Evolutionary conservation across 2,329 filamentous ascomycete species (phyloP).

Genomic region (Aspergillus ibericus): DNA sequence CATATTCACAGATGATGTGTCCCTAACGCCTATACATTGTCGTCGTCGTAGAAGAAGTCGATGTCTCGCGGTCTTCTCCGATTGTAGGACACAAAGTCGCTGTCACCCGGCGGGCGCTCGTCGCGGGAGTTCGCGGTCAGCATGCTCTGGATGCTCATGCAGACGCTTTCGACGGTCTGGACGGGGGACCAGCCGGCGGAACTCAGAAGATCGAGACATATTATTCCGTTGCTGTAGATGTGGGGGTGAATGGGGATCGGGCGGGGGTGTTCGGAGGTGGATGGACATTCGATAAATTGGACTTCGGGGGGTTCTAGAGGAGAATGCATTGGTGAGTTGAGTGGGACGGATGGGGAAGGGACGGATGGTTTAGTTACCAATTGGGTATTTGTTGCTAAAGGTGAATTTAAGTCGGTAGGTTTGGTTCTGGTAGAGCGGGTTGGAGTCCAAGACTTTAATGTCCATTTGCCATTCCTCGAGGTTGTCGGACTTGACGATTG

Average conservation of each 20-base stretch:
- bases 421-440: slow-evolving; percentile 81
- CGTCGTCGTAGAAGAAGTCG: slow-evolving; percentile 91
- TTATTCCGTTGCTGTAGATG: slow-evolving; percentile 98
- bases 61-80: slow-evolving; percentile 81
- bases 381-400: slow-evolving; percentile 83
- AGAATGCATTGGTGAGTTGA: slow-evolving; percentile 1
- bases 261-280: slow-evolving; percentile 42
- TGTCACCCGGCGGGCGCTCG: slow-evolving; percentile 86
- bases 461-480: slow-evolving; percentile 91
- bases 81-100: slow-evolving; percentile 82
- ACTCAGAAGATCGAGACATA: slow-evolving; percentile 91
- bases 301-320: slow-evolving; percentile 86
- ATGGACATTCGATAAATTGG: slow-evolving; percentile 68
- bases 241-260: slow-evolving; percentile 92
- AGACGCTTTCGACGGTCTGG: slow-evolving; percentile 94
- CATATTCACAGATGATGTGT: background rate
- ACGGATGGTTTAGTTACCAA: slow-evolving; percentile 61
- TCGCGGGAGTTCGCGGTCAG: slow-evolving; percentile 90
- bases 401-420: slow-evolving; percentile 83
- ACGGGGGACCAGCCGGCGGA: slow-evolving; percentile 91
- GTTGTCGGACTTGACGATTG: slow-evolving; percentile 76
- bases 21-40: slow-evolving; percentile 58
- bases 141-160: slow-evolving; percentile 98
- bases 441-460: slow-evolving; percentile 83
- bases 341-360: slow-evolving; percentile 12